Evolutionary conservation across 2,329 filamentous ascomycete genomes (phyloP).

Genomic region (Purpureocillium takamizusanense): DNA sequence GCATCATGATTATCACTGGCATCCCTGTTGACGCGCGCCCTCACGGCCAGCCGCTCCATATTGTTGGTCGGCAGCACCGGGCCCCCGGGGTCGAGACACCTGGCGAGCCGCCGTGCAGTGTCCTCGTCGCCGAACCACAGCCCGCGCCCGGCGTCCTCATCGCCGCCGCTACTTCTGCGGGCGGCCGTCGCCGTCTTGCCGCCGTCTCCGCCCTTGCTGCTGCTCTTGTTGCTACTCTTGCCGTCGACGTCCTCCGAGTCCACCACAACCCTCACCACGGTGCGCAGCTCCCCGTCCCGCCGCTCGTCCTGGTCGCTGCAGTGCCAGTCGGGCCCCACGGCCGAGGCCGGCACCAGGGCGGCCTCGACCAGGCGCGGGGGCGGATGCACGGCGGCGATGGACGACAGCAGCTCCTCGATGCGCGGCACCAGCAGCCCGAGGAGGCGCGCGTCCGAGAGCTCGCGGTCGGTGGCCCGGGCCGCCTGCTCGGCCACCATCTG

Average conservation of each 20-base stretch:
- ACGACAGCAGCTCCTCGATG: constrained; percentile 31
- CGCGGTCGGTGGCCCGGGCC: constrained; percentile 21
- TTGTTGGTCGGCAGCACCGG: constrained; percentile 6
- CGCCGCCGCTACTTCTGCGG: too few species aligned
- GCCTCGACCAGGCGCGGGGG: constrained; percentile 29
- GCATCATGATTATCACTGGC: too few species aligned
- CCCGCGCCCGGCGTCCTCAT: constrained; percentile 1
- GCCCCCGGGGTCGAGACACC: constrained; percentile 28
- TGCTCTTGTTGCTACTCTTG: too few species aligned
- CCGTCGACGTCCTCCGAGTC: too few species aligned
- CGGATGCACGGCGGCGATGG: constrained; percentile 22
- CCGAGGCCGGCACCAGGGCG: constrained; percentile 33
- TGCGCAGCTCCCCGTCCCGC: constrained; percentile 18
- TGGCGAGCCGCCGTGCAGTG: constrained; percentile 35
- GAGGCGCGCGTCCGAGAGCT: constrained; percentile 27
- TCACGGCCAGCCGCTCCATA: constrained; percentile 17
- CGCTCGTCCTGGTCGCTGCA: constrained; percentile 23
- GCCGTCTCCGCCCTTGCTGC: constrained; percentile 16
- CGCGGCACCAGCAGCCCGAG: constrained; percentile 30
- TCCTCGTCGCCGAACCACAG: constrained; percentile 40
- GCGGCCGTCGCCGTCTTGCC: constrained; percentile 12
- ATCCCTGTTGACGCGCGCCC: constrained; percentile 19
- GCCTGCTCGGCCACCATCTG: constrained; percentile 26
- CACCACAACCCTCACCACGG: constrained; percentile 25
- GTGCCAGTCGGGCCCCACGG: constrained; percentile 26